Conservation (phyloP, 2,329 filamentous ascomycete species). For the Phaeomoniella chlamydospora region DNA sequence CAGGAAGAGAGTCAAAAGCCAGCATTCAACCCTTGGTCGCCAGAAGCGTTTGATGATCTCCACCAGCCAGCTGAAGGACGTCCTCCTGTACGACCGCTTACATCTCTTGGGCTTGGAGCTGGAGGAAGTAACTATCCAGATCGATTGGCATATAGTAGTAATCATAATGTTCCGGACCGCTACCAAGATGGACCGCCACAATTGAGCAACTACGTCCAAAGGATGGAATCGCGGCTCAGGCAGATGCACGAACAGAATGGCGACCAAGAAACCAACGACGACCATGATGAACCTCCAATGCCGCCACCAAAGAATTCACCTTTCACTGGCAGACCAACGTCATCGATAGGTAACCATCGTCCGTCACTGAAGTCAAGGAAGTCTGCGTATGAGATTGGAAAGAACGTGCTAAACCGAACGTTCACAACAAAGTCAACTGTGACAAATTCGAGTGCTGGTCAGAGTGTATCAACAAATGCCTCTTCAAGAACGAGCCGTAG, state of each 20-base stretch:
- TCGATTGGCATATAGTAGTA: slow-evolving; percentile 40
- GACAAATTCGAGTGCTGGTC: slow-evolving; percentile 58
- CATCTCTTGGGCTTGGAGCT: slow-evolving; percentile 55
- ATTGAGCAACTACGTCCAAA: slow-evolving; percentile 72
- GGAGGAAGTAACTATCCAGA: slow-evolving; percentile 29
- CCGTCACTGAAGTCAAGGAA: slow-evolving; percentile 23
- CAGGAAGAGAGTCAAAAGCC: slow-evolving; percentile 43
- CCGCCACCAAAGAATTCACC: slow-evolving; percentile 44
- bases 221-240: slow-evolving; percentile 75
- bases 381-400: slow-evolving; percentile 59
- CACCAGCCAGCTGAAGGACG: slow-evolving; percentile 15
- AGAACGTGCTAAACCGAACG: slow-evolving; percentile 57
- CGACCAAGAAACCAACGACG: slow-evolving; percentile 28
- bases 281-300: slow-evolving; percentile 39
- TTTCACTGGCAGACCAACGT: slow-evolving; percentile 23
- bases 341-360: slow-evolving; percentile 25
- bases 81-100: slow-evolving; percentile 44
- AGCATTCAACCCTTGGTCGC: slow-evolving; percentile 68
- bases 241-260: slow-evolving; percentile 46
- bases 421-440: slow-evolving; percentile 79
- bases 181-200: slow-evolving; percentile 50
- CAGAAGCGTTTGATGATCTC: slow-evolving; percentile 61
- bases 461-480: slow-evolving; percentile 50
- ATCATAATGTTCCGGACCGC: slow-evolving; percentile 34
- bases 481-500: slow-evolving; percentile 68